phyloP scores from a whole-genome alignment of 2,329 filamentous ascomycete species.

The Tolypocladium inflatum region DNA sequence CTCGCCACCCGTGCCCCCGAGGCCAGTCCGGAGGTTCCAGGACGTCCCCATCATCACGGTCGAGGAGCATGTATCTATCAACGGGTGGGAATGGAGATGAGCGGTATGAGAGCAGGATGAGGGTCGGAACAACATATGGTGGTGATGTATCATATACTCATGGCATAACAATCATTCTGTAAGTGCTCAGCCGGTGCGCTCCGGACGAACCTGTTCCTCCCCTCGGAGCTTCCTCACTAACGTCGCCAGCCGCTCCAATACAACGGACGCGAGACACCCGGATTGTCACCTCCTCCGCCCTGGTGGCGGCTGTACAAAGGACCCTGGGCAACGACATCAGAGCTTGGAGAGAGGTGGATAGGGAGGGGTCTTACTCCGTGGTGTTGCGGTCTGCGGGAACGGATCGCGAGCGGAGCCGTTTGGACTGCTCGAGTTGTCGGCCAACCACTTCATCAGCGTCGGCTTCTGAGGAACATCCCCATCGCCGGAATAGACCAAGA shows the following conservation, averaged over 20 bases:
- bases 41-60: constrained; percentile 20
- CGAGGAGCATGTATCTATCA: constrained; percentile 10
- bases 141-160: neutral
- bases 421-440: constrained; percentile 14
- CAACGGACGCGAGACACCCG: neutral
- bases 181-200: neutral
- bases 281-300: neutral
- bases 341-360: constrained; percentile 11
- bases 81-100: constrained; percentile 6
- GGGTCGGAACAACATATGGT: neutral
- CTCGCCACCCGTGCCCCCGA: constrained; percentile 14
- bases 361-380: constrained; percentile 17
- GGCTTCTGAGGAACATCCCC: constrained; percentile 16
- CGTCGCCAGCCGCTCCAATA: neutral
- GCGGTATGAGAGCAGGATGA: neutral
- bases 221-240: neutral
- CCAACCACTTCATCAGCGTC: constrained; percentile 24
- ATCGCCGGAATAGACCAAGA: constrained; percentile 20
- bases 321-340: constrained; percentile 17
- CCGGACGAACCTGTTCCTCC: neutral
- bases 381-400: constrained; percentile 8
- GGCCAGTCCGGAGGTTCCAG: constrained; percentile 11
- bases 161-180: neutral
- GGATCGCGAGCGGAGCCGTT: constrained; percentile 6
- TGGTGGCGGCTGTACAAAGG: constrained; percentile 1